Percentiles rank a stretch among this genome's conserved stretches.
phyloP scores from a whole-genome alignment of 2,329 filamentous ascomycete genomes.

The Aspergillus ustus region DNA sequence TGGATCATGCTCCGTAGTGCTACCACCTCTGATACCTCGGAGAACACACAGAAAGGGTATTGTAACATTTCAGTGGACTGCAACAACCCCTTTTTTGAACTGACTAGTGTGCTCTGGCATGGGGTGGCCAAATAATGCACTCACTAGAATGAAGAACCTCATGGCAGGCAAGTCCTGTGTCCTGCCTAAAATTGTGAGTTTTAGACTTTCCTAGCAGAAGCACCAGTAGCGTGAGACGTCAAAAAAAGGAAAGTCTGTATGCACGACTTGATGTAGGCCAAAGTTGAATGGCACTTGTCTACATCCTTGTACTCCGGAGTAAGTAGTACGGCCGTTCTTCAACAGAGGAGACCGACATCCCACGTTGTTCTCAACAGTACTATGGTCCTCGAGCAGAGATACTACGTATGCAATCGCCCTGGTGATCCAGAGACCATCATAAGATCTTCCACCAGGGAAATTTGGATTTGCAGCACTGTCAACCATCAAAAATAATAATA shows the following conservation, averaged over 20 bases:
- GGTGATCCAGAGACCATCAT: not conserved
- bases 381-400: conserved; percentile 16
- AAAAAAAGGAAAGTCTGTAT: conserved; percentile 11
- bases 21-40: not conserved
- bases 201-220: conserved; percentile 19
- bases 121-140: not conserved
- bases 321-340: not conserved
- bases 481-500: not conserved
- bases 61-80: conserved; percentile 2
- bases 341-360: conserved; percentile 12
- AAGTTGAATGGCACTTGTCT: not conserved
- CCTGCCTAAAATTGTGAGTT: conserved; percentile 2
- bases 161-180: not conserved
- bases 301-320: not conserved
- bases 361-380: conserved; percentile 16
- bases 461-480: conserved; percentile 2
- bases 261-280: not conserved
- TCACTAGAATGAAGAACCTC: not conserved
- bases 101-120: not conserved
- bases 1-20: conserved; percentile 8
- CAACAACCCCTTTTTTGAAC: conserved; percentile 3
- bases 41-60: not conserved
- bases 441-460: conserved; percentile 1
- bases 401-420: conserved; percentile 14
- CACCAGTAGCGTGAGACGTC: conserved; percentile 2